phyloP scores from a whole-genome alignment of 2,329 filamentous ascomycete genomes.

The Fusarium oxysporum region DNA sequence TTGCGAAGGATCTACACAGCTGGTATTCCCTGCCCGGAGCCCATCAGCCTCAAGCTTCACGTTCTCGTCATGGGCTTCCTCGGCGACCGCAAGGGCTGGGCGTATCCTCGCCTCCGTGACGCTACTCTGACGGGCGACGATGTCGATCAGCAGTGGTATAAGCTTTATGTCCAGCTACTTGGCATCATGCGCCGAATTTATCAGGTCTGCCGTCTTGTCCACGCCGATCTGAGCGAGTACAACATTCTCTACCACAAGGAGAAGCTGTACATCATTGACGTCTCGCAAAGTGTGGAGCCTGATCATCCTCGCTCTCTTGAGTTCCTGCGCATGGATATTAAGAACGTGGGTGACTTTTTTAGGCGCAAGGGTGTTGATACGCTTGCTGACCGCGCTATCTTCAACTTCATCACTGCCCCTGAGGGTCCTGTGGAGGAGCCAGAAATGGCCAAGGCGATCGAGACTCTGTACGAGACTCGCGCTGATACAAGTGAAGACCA shows the following conservation, averaged over 20 bases:
- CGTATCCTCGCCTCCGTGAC: conserved; percentile 89
- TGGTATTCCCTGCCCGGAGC: conserved; percentile 91
- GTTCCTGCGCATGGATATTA: conserved; percentile 98
- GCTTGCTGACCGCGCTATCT: conserved; percentile 81
- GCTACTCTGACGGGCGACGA: conserved; percentile 78
- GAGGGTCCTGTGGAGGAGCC: conserved; percentile 71
- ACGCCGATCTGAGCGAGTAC: conserved; percentile 98
- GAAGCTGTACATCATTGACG: conserved; percentile 93
- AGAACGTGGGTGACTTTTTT: conserved; percentile 96
- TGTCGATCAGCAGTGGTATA: conserved; percentile 77
- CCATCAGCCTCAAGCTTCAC: conserved; percentile 89
- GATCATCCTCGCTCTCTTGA: conserved; percentile 93
- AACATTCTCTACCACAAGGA: conserved; percentile 91
- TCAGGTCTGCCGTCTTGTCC: conserved; percentile 89
- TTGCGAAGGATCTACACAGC: conserved; percentile 84
- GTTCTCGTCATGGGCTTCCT: conserved; percentile 96
- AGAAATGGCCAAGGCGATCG: conserved; percentile 70
- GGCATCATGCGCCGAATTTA: conserved; percentile 94
- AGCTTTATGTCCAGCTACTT: conserved; percentile 84
- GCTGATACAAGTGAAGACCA: conserved; percentile 62
- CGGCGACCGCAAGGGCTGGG: conserved; percentile 86
- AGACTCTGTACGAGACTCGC: conserved; percentile 73
- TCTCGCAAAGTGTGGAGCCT: conserved; percentile 96
- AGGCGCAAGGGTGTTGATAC: conserved; percentile 84
- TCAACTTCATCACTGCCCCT: conserved; percentile 80